Conservation (phyloP, 768 basidiomycete genomes). For the Cubamyces lactineus region DNA sequence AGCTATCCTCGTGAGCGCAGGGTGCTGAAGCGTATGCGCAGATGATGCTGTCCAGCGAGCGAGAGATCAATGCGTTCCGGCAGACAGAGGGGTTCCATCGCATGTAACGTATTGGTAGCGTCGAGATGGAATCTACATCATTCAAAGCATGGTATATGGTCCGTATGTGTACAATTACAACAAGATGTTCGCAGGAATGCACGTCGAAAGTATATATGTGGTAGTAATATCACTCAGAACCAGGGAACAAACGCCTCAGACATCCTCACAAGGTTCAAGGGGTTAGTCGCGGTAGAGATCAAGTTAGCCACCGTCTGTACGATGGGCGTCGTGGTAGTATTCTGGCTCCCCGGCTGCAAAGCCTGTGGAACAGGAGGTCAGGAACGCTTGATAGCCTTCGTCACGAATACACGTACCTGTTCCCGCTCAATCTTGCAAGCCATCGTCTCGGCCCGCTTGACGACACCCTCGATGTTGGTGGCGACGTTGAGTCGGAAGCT, state of each 20-base stretch:
- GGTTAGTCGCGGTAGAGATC: constrained; percentile 86
- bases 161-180: constrained; percentile 14
- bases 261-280: constrained; percentile 83
- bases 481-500: constrained; percentile 60
- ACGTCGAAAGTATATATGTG: background rate
- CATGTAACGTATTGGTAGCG: constrained; percentile 15
- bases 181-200: background rate
- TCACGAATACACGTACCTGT: constrained; percentile 49
- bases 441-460: constrained; percentile 81
- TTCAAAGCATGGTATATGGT: constrained; percentile 14
- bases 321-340: constrained; percentile 54
- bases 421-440: constrained; percentile 88
- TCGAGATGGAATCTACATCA: constrained; percentile 15
- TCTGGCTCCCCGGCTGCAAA: constrained; percentile 33
- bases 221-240: constrained; percentile 52
- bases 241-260: constrained; percentile 84
- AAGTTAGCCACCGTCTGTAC: constrained; percentile 82
- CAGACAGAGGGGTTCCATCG: constrained; percentile 70
- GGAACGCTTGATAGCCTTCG: constrained; percentile 7
- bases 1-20: background rate
- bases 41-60: constrained; percentile 81
- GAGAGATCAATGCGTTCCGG: constrained; percentile 65
- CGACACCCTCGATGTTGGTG: constrained; percentile 66
- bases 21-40: constrained; percentile 31
- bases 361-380: constrained; percentile 30